Evolutionary conservation across 2,329 filamentous ascomycete species (phyloP), one percentile per base, ranked within the genome.

Genomic region (Periconia digitata): DNA sequence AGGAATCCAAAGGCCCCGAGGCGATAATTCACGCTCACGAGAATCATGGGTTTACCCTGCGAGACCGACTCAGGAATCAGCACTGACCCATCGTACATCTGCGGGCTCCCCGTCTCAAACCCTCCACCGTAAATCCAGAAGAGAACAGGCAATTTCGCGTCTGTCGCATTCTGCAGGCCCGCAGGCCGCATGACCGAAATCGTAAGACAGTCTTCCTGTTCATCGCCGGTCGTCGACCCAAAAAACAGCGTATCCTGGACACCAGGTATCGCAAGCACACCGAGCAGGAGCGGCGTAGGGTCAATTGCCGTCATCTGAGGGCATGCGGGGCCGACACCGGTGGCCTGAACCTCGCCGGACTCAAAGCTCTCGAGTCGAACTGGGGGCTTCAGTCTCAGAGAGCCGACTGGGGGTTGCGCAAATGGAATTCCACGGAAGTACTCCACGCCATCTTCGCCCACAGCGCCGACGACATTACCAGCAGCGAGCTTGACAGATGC

Each of bases 361-460:
- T 4, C 4, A 4, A 10, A 32, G 4, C 3, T 32, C 3, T 5
- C 10, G 4, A 10, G 27, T 32, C 8, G 27, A 27, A 27, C 24
- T 10, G 27, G 27, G n/a, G 27, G 27, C 10, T 32, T 32, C 10
- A 32, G n/a, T 3, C 27, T 4, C 3, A 32, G 27, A 12, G 27
- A 4, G 10, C 10, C 27, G 10, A 12, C 10, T 4, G 27, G 27
- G 3, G 27, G 10, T 10, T 32, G 5, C 3, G 43, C 43, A 17
- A 45, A 45, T 8, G 43, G 43, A 38, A 45, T 45, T 2, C 43
- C 43, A 38, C 32, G 18, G 32, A 45, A 45, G 32, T 38, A 37
- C 24, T 45, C 43, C 3, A 45, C 18, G 32, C 43, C 43, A 44
- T 37, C 27, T 3, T 35, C 43, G 16, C 43, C 43, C 8, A 37